phyloP scores from a whole-genome alignment of 768 basidiomycete genomes.

The Pilatotrama ljubarskyi region DNA sequence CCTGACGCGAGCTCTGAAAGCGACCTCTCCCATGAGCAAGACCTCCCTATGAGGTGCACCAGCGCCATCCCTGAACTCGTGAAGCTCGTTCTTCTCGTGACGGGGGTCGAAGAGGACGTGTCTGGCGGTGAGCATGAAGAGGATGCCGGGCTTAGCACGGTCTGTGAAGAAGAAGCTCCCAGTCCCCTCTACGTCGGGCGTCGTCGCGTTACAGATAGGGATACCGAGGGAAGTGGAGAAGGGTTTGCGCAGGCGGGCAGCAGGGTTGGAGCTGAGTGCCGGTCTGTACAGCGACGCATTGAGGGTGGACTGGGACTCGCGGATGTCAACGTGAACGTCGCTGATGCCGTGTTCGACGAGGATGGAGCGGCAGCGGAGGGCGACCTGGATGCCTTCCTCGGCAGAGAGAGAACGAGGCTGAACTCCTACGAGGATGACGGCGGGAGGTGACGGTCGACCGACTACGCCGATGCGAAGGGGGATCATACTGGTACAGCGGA shows the following conservation, averaged over 20 bases:
- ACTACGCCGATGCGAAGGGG: background rate
- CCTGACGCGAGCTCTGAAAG: no score
- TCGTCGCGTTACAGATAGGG: constrained; percentile 19
- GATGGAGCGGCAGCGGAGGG: constrained; percentile 19
- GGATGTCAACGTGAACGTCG: constrained; percentile 25
- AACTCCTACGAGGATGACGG: constrained; percentile 25
- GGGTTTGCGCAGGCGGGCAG: constrained; percentile 25
- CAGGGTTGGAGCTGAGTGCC: constrained; percentile 20
- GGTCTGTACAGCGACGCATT: constrained; percentile 24
- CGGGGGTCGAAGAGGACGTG: constrained; percentile 26
- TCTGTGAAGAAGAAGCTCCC: constrained; percentile 23
- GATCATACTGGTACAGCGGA: no score
- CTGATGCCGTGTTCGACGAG: constrained; percentile 13
- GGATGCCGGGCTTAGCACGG: constrained; percentile 14
- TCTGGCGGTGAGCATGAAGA: constrained; percentile 25
- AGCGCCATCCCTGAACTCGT: constrained; percentile 3
- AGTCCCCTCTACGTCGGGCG: constrained; percentile 25
- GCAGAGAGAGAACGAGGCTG: constrained; percentile 18
- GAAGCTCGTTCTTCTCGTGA: constrained; percentile 5
- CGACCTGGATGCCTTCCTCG: constrained; percentile 20
- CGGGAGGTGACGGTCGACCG: constrained; percentile 2
- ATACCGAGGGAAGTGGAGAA: constrained; percentile 33
- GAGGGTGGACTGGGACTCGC: constrained; percentile 22
- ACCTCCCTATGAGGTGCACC: constrained; percentile 15
- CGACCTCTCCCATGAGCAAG: constrained; percentile 22